Evolutionary conservation across 495 filamentous ascomycete genomes (phyloP).

Genomic region (Penicillium taxi): DNA sequence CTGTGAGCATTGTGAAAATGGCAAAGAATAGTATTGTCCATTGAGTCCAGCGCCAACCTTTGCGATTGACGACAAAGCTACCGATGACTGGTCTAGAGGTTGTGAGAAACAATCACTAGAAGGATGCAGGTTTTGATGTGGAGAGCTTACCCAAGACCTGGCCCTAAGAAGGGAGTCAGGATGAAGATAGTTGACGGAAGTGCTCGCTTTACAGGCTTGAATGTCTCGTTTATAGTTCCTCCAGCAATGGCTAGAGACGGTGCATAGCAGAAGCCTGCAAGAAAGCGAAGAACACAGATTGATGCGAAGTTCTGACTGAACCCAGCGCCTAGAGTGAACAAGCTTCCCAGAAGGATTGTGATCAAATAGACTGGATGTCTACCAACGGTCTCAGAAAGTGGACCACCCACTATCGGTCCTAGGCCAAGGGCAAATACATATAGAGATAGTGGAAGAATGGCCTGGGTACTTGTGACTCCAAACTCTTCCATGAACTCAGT

Average conservation of each 20-base stretch:
- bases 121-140: no score
- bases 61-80: conserved; percentile 50
- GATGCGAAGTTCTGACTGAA: conserved; percentile 48
- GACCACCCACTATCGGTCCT: conserved; percentile 52
- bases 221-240: conserved; percentile 42
- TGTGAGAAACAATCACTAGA: conserved; percentile 22
- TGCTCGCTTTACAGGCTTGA: conserved; percentile 22
- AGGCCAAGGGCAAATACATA: conserved; percentile 52
- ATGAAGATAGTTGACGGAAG: conserved; percentile 29
- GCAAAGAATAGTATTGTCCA: conserved; percentile 45
- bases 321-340: conserved; percentile 58
- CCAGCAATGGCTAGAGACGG: conserved; percentile 35
- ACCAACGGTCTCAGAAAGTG: conserved; percentile 53
- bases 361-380: conserved; percentile 48
- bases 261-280: conserved; percentile 47
- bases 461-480: conserved; percentile 39
- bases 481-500: conserved; percentile 38
- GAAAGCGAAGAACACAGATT: conserved; percentile 50
- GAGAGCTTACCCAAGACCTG: conserved; percentile 24
- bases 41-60: conserved; percentile 57
- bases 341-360: conserved; percentile 41
- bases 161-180: conserved; percentile 31
- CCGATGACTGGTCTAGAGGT: conserved; percentile 52
- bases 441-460: conserved; percentile 47
- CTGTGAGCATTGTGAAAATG: conserved; percentile 27